Base-by-base conservation (phyloP, 2,329 filamentous ascomycete species). In the Verticillium klebahnii region DNA sequence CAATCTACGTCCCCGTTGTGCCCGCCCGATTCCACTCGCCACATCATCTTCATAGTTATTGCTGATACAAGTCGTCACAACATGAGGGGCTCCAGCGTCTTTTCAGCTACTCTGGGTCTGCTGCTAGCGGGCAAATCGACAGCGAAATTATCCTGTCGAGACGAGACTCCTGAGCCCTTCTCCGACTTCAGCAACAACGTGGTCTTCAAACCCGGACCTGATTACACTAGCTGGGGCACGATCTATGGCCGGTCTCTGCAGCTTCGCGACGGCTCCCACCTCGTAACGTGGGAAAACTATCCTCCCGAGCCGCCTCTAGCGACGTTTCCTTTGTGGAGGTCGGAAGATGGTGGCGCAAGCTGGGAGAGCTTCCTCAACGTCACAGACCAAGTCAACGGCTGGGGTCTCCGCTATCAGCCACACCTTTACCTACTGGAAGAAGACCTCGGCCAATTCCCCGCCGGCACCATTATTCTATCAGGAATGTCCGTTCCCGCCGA, bases 351-450 rank as follows among this genome's bases (percentile, higher is more conserved):
- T 37, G 85, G 85, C 14, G 69, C 77, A 59, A 85, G 82, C 1
- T 92, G 89, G 89, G 77, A 78, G n/a, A 82, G 88, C 69, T 77
- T 89, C 58, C 85, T 86, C 5, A 80, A 80, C 17, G 84, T 91
- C 9, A 77, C 84, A 15, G 89, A 92, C 69, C 79, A 83, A 57
- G 84, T 83, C 34, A 87, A 89, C 65, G 82, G 82, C 50, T 86
- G 84, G 77, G 89, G 89, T 23, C 71, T 90, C 60, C 82, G 87
- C 36, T 90, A 90, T 68, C 89, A 92, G 68, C 89, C 89, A 0
- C 84, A 85, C 71, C 77, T 92, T 12, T 90, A 89, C 68, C 80
- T 86, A 65, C 80, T 92, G 2, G 82, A 85, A 0, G 75, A 82
- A 52, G 71, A 75, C 5, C 77, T 91, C 57, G 89, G 82, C 19